A percentile compares a stretch with the other conserved stretches of the same genome.
Conservation (phyloP, 768 basidiomycete species). For the Lenzites betulinus region DNA sequence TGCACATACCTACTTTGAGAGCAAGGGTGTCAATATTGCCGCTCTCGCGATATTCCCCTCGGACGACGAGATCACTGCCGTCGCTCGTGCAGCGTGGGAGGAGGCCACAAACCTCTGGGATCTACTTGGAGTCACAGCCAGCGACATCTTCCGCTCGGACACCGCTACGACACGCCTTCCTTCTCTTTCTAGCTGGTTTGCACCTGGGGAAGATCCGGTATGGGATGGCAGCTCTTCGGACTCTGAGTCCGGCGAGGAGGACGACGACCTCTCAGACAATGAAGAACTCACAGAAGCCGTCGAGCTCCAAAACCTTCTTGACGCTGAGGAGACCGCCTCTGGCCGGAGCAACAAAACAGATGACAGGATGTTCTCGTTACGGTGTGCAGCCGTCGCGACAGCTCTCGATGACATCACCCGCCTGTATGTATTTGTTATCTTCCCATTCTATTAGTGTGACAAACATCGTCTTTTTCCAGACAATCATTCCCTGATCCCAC, state of each 20-base stretch:
- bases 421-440: not conserved
- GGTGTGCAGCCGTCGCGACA: not conserved
- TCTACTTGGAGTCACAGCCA: not conserved
- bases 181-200: not conserved
- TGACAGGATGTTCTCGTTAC: not conserved
- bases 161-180: not conserved
- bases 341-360: not conserved
- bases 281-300: not conserved
- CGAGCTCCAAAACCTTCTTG: not conserved
- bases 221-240: not conserved
- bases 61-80: not conserved
- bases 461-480: too few relatives aligned
- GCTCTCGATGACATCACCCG: not conserved
- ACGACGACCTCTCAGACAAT: not conserved
- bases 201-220: not conserved
- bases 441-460: too few relatives aligned
- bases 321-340: not conserved
- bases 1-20: not conserved
- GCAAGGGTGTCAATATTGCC: not conserved
- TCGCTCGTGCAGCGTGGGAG: not conserved
- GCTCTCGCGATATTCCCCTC: not conserved
- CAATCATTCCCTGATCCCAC: not conserved
- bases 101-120: not conserved
- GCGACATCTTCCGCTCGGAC: not conserved
- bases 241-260: not conserved